These are phyloP conservation scores for Carex parvula DNA, from an alignment of 176 grass and related monocot species.

Conservation along the genomic window DNA sequence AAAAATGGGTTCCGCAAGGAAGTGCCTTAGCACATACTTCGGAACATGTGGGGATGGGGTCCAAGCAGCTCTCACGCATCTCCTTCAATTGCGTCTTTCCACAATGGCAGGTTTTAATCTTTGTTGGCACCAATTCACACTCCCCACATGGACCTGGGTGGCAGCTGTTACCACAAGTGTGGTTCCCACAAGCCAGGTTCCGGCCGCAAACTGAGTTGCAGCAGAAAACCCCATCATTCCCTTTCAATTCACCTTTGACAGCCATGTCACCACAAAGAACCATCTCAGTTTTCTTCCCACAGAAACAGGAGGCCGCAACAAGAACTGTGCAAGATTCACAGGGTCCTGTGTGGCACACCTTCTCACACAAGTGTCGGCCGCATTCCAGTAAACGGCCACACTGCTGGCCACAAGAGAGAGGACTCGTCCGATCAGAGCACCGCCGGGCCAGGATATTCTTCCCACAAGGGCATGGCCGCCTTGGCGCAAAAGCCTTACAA, in stretches of 20 bases:
- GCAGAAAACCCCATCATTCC: conserved; percentile 54
- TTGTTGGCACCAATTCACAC: conserved; percentile 56
- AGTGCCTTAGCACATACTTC: conserved; percentile 58
- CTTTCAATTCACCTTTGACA: conserved; percentile 53
- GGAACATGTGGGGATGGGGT: conserved; percentile 71
- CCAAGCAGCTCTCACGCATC: conserved; percentile 62
- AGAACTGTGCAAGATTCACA: conserved; percentile 59
- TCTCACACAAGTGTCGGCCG: conserved; percentile 51
- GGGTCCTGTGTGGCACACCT: conserved; percentile 65
- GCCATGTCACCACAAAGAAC: conserved; percentile 66
- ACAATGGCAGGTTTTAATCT: conserved; percentile 72
- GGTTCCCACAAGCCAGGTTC: conserved; percentile 58
- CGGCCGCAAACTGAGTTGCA: conserved; percentile 48
- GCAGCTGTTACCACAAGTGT: conserved; percentile 63
- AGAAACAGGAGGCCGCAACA: conserved; percentile 61
- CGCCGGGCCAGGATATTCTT: conserved; percentile 63
- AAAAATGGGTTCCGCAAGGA: conserved; percentile 62
- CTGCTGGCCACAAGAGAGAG: conserved; percentile 58
- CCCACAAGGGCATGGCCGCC: conserved; percentile 63
- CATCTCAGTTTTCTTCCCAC: conserved; percentile 57
- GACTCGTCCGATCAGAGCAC: conserved; percentile 59
- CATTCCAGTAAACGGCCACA: conserved; percentile 60
- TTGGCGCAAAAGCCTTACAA: conserved; percentile 84
- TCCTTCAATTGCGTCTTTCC: conserved; percentile 60
- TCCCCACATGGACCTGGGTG: conserved; percentile 71